Base-by-base conservation (phyloP, 768 basidiomycete genomes). In the Crepidotus variabilis region DNA sequence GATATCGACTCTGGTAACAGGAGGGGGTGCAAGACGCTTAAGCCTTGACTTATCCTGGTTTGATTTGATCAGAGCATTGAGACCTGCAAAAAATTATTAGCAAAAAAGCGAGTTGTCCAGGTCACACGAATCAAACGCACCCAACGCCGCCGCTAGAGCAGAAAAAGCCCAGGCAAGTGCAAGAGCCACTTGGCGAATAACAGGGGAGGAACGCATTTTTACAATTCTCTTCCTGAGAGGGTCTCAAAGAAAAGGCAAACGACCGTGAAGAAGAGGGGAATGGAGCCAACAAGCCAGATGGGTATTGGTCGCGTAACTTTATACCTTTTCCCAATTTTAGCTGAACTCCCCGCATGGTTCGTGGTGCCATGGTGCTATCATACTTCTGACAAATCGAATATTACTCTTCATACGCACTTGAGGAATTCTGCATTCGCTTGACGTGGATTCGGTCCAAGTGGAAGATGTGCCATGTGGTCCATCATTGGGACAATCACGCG, bases 1-100 rank as follows among this genome's bases (percentile, higher is more conserved):
- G 58, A 83, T 71, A 43, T 62, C 57, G 24, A 81, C 60, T 7
- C 63, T 56, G 10, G 71, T 69, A 20, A 71, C 72, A 10, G 68
- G 18, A 5, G 39, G 18, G 2, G 75, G 70, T 3, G 72, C 73
- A 35, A 61, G 51, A 32, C 64, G 67, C 52, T 54, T 67, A 45
- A 81, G 59, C 13, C 48, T 35, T 28, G 61, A 63, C 60, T 78
- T 73, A 55, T 71, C 57, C 47, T 72, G 65, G 59, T 78, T 73
- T 13, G 79, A 74, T 58, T 75, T 74, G 56, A 77, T 69, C 48
- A 75, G 57, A 7, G 76, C 74, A 58, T 75, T 77, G 28, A 78
- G 69, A 36, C 71, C 77, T 78, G n/a, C 50, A 49, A 4, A 5
- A 5, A 9, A 6, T 45, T 16, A 8, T 28, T 28, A 28, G 33